phyloP scores from a whole-genome alignment of 2,329 filamentous ascomycete genomes.

The Teratosphaeria destructans region DNA sequence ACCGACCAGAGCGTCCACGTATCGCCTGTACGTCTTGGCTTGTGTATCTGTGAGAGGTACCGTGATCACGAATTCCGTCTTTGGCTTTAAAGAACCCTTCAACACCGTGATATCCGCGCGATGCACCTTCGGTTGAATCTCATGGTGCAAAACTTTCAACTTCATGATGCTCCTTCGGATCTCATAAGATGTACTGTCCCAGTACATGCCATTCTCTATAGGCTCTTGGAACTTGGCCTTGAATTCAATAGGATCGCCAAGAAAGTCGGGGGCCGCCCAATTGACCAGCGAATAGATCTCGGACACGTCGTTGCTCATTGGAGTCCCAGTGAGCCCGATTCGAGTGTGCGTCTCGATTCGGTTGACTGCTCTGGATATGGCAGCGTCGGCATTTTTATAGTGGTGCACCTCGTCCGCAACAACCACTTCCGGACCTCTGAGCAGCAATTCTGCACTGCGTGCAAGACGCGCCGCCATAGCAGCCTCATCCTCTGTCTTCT shows the following conservation, averaged over 20 bases:
- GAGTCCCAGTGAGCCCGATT: conserved; percentile 79
- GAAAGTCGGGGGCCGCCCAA: conserved; percentile 72
- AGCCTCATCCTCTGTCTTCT: conserved; percentile 34
- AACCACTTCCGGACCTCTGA: conserved; percentile 57
- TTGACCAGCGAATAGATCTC: conserved; percentile 85
- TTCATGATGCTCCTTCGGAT: conserved; percentile 53
- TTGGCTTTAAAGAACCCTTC: conserved; percentile 56
- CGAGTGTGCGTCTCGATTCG: conserved; percentile 57
- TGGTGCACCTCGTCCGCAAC: conserved; percentile 78
- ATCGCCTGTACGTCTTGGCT: conserved; percentile 48
- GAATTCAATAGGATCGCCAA: conserved; percentile 62
- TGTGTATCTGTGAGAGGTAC: conserved; percentile 61
- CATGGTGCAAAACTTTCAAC: conserved; percentile 59
- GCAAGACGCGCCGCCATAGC: conserved; percentile 20
- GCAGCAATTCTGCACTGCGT: conserved; percentile 39
- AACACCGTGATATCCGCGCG: conserved; percentile 61
- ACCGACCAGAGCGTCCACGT: conserved; percentile 33
- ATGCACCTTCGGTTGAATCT: conserved; percentile 68
- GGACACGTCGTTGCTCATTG: conserved; percentile 69
- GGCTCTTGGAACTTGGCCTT: conserved; percentile 57
- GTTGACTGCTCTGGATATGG: conserved; percentile 44
- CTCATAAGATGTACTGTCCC: conserved; percentile 49
- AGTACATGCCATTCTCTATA: conserved; percentile 61
- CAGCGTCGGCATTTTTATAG: conserved; percentile 56
- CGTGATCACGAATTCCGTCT: conserved; percentile 72